A percentile compares a stretch with the other conserved stretches of the same genome.
phyloP scores from a whole-genome alignment of 75 land plant genomes.

The Ceratopteris richardii region DNA sequence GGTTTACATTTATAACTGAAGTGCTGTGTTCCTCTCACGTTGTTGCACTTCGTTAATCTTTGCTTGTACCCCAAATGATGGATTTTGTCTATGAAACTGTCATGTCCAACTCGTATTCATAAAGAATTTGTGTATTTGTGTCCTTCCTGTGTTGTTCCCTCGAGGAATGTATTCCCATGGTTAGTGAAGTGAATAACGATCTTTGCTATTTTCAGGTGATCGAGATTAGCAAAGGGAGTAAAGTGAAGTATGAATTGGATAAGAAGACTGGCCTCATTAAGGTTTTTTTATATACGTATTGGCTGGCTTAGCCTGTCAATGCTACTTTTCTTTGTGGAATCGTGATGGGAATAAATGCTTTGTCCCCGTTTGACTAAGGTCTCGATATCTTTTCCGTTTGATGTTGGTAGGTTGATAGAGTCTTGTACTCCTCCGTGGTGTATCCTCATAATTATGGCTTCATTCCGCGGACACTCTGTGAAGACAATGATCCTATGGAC shows the following conservation, averaged over 20 bases:
- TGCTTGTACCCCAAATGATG: too few relatives aligned
- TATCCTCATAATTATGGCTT: slow-evolving; percentile 76
- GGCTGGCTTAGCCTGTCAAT: neutral
- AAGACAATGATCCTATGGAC: slow-evolving; percentile 67
- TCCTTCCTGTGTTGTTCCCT: too few relatives aligned
- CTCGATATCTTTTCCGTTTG: neutral
- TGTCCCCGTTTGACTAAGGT: neutral
- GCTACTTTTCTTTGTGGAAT: neutral
- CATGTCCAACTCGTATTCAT: too few relatives aligned
- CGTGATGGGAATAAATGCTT: neutral
- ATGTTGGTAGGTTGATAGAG: slow-evolving; percentile 42
- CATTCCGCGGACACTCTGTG: slow-evolving; percentile 64
- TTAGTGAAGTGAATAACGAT: too few relatives aligned
- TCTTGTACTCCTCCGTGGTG: slow-evolving; percentile 60
- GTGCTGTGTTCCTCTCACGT: too few relatives aligned
- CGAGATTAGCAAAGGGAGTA: slow-evolving; percentile 65
- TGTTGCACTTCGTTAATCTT: too few relatives aligned
- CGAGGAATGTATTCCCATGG: too few relatives aligned
- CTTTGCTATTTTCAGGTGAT: slow-evolving; percentile 68
- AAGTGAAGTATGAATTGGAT: slow-evolving; percentile 76
- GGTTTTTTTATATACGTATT: slow-evolving; percentile 14
- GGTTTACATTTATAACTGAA: too few relatives aligned
- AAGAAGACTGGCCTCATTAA: slow-evolving; percentile 70
- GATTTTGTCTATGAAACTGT: too few relatives aligned
- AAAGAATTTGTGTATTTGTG: too few relatives aligned